phyloP scores from a whole-genome alignment of 208 protist species.

The Herpetomonas muscarum region DNA sequence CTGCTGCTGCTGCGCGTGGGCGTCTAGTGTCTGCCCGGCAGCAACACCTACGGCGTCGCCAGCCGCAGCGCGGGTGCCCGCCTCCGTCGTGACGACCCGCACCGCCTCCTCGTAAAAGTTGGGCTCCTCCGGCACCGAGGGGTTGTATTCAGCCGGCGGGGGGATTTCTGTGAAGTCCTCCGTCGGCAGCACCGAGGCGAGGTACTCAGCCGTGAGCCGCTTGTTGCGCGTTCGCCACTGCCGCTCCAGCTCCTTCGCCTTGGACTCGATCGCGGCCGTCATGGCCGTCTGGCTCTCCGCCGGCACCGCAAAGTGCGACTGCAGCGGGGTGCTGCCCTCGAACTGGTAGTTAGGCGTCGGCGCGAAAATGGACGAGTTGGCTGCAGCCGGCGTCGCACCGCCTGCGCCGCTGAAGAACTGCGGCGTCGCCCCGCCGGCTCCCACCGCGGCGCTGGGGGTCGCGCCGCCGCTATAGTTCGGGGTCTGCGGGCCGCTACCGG shows the following conservation, averaged over 20 bases:
- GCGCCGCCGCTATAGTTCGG: constrained; percentile 3
- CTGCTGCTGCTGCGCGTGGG: not conserved
- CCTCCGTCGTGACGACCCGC: constrained; percentile 56
- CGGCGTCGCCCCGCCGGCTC: constrained; percentile 19
- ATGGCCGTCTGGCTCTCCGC: constrained; percentile 56
- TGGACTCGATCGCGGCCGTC: constrained; percentile 63
- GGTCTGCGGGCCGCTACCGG: constrained; percentile 1
- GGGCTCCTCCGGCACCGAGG: constrained; percentile 66
- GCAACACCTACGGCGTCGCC: constrained; percentile 24
- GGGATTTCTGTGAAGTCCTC: constrained; percentile 73
- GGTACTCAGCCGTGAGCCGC: constrained; percentile 74
- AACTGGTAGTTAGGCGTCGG: constrained; percentile 88
- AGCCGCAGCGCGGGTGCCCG: constrained; percentile 23
- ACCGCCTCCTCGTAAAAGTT: constrained; percentile 86
- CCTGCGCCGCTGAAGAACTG: constrained; percentile 18
- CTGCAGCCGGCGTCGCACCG: constrained; percentile 38
- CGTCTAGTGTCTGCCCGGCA: not conserved
- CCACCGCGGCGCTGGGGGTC: too few species aligned
- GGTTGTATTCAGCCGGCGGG: constrained; percentile 79
- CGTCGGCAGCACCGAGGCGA: constrained; percentile 62
- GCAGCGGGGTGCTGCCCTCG: constrained; percentile 76
- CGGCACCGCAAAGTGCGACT: constrained; percentile 59
- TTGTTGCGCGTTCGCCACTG: constrained; percentile 85
- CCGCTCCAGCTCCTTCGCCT: constrained; percentile 72
- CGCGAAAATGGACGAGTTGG: constrained; percentile 42